Conservation (phyloP, 1,284 basidiomycete species). For the Cryptococcus jaspeensis region DNA sequence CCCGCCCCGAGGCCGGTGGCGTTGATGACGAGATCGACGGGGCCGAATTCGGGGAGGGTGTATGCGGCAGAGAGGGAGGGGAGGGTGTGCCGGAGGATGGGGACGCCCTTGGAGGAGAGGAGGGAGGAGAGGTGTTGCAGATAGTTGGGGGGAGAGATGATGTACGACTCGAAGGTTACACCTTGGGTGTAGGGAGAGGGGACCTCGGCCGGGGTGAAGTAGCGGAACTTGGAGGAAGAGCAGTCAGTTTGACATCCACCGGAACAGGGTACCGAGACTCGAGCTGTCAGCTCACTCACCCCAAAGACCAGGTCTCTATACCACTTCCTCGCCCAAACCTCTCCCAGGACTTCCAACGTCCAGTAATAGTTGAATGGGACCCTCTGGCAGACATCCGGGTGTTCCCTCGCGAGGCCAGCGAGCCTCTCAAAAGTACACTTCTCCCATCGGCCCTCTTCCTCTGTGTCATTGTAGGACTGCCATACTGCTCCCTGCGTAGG, state of each 20-base stretch:
- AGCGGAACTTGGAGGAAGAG: conserved; percentile 8
- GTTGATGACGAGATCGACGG: conserved; percentile 51
- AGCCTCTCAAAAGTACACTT: no score
- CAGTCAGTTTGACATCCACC: no score
- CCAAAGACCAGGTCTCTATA: conserved; percentile 58
- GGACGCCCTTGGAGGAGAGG: conserved; percentile 35
- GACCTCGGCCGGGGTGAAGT: conserved; percentile 6
- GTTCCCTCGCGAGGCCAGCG: no score
- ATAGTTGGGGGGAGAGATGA: conserved; percentile 50
- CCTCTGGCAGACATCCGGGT: no score
- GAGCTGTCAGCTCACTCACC: conserved; percentile 54
- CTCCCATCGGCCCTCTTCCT: conserved; percentile 53
- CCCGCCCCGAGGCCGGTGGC: conserved; percentile 51
- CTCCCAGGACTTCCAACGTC: conserved; percentile 57
- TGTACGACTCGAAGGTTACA: conserved; percentile 46
- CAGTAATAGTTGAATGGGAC: conserved; percentile 49
- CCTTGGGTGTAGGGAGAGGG: conserved; percentile 25
- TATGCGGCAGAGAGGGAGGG: no score
- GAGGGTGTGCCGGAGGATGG: conserved; percentile 40
- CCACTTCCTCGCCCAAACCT: conserved; percentile 54
- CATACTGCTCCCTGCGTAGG: conserved; percentile 70
- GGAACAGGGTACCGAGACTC: no score
- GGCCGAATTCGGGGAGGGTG: conserved; percentile 17
- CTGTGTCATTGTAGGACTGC: conserved; percentile 58
- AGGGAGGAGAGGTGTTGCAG: conserved; percentile 38